Evolutionary conservation across 2,329 filamentous ascomycete genomes (phyloP), one percentile per base, ranked within the genome.

Genomic region (Monosporascus sp.): DNA sequence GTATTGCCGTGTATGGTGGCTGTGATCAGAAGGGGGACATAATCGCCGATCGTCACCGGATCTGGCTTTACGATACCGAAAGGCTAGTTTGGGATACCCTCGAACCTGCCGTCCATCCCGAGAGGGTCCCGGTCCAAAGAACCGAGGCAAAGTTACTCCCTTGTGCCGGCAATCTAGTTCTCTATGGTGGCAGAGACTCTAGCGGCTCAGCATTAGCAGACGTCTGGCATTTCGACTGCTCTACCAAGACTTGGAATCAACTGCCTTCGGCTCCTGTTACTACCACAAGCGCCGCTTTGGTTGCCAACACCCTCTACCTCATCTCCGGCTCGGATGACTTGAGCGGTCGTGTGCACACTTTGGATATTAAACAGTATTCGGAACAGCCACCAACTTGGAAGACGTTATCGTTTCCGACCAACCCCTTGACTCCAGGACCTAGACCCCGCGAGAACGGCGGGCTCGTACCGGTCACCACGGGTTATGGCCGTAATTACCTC

Each of bases 401-500:
- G 20, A 71, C 65, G 1, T 56, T 71, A 45, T 61, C 64, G 1
- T 70, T 70, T 37, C 66, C 68, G 3, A 66, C 68, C 3, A 72
- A 72, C 49, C 70, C 72, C 4, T 61, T 73, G 8, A 57, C 60
- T 0, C 66, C 70, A 0, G 72, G 72, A 1, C 78, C 79, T 2
- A 67, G 66, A 27, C 67, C 72, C 8, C 70, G 77, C 3, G 68
- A 65, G 3, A 70, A 72, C 15, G 73, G 73, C 1, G 74, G 72
- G 1, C 61, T 82, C 9, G 59, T 76, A 2, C 71, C 73, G 9
- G 62, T 82, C 8, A 74, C 72, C 0, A 80, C 78, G 0, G 79
- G 78, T 9, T 74, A 77, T 54, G 79, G 78, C 5, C 71, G 79
- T 9, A 68, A 75, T 41, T 82, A 80, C 58, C 69, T 82, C 1